Evolutionary conservation across 2,329 filamentous ascomycete genomes (phyloP), one percentile per base, ranked within the genome.

Genomic region (Cladosporium sp.): DNA sequence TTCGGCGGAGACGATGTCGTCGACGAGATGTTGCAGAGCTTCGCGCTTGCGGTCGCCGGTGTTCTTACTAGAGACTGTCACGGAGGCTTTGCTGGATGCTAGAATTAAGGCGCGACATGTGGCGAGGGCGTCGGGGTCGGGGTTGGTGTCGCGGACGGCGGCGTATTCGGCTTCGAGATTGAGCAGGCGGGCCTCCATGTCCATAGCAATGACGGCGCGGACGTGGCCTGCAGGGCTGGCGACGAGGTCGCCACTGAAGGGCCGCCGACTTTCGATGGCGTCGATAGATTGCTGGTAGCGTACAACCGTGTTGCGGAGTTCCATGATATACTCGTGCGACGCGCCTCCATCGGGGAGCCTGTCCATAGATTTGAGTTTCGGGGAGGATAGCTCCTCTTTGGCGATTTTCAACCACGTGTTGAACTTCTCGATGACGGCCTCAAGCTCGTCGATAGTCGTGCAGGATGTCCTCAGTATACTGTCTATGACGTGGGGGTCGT

Each of bases 131-230:
- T 64, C 23, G 14, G 28, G 13, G 53, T 65, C 34, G 10, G 65
- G 65, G n/a, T 64, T 49, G 11, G n/a, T 46, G 18, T 64, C 65
- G 18, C 53, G 23, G n/a, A 64, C 46, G 28, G 65, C 65, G 43
- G 54, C 69, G 63, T 66, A 71, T 62, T 71, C 70, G 16, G 71
- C 70, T 66, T 76, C 74, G 30, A 76, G 67, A 49, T 72, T 71
- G 51, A 76, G 61, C 30, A 72, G 65, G 28, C 69, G 63, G 11
- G 70, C 62, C 18, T 36, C 25, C 14, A 67, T 28, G 67, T 75
- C 73, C 16, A 70, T 49, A 23, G 43, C 10, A 10, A 65, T 7
- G 13, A 59, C 49, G 3, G 32, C 28, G 18, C 63, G 63, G 28
- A 49, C 4, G 23, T 26, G 16, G 23, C 16, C 32, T 6, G 13